Base-by-base conservation (phyloP, 164 flowering plant species). In the Magnolia kwangsiensis region DNA sequence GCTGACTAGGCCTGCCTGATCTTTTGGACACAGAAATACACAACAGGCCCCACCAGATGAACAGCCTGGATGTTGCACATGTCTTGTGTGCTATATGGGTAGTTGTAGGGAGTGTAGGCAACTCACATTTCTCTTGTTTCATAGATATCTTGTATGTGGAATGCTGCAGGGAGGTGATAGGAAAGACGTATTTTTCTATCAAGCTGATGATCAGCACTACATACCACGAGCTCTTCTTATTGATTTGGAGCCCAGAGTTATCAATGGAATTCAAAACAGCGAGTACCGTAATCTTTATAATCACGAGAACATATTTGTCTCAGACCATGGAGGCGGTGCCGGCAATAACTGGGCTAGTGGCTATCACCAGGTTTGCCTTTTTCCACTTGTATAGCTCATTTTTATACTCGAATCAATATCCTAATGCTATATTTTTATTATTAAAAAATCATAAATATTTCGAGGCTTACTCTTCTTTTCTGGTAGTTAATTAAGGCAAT, bases 331-430 rank as follows among this genome's bases (percentile, higher is more conserved):
- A 77, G 98, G 99, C 8, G 98, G 99, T 80, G 99, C 99, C 73
- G 99, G 99, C 58, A 96, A 93, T 83, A 96, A 92, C 79, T 96
- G 99, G 99, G 99, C 99, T 45, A 96, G 95, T 82, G 99, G 99
- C 67, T 96, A 96, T 83, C 92, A 96, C 83, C 86, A 84, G 86
- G 86, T 84, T 71, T 73, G 76, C 55, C 51, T 8, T 49, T 63
- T 63, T 55, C 29, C 7, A 70, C 1, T 14, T n/a, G 2, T 55
- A 9, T 16, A 55, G 61, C 61, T 55, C 61, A 0, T 16, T 55
- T 55, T 16, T 16, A 3, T 37, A 37, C 45, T 16, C 1, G 16
- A 55, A 55, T 11, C 61, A 55, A 11, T 55, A 55, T 55, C 18
- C 1, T 1, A 55, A 55, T 55, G 2, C 3, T 55, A 11, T 55